Base-by-base conservation (phyloP, 148 eudicot genomes). In the Fagopyrum homotropicum region DNA sequence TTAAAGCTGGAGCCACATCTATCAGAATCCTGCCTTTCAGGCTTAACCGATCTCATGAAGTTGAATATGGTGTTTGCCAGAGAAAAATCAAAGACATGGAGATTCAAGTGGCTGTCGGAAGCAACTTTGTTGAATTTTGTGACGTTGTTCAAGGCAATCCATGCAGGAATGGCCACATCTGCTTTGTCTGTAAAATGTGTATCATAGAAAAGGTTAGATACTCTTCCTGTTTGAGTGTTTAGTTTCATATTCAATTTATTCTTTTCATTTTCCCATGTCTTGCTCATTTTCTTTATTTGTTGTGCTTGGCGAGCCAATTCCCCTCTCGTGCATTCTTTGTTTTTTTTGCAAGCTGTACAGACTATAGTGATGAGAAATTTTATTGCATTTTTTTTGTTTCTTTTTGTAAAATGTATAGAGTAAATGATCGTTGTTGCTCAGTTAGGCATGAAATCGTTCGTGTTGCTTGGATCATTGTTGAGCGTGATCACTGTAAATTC, bases 81-180 rank as follows among this genome's bases (percentile, higher is more conserved):
- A 22, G 43, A 44, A 72, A 72, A 69, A 75, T 71, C 79, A 55
- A 11, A 51, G 71, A 79, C 79, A 16, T 90, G 95, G 91, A 88
- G 80, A 84, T 80, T 90, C 48, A 85, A 77, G 76, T 90, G 88
- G 96, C 83, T 82, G 71, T 81, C 85, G 7, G 80, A 78, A 76
- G 85, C 77, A 50, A 79, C 83, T 73, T 73, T 90, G 45, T 75
- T 76, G 69, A 87, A 88, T 61, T 86, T 88, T 78, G 83, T 89
- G 64, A 77, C 87, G 7, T 74, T 87, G 75, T 1, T 88, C 64
- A 87, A 83, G 83, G 91, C 96, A 82, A 80, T 91, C 74, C 88
- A 87, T 75, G 77, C 75, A 47, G 81, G 73, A 75, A 30, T 51
- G 47, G 57, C 87, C 22, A 14, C 78, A 6, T 74, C 87, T 4